Base-by-base conservation (phyloP, 208 protist species). In the Crithidia thermophila region DNA sequence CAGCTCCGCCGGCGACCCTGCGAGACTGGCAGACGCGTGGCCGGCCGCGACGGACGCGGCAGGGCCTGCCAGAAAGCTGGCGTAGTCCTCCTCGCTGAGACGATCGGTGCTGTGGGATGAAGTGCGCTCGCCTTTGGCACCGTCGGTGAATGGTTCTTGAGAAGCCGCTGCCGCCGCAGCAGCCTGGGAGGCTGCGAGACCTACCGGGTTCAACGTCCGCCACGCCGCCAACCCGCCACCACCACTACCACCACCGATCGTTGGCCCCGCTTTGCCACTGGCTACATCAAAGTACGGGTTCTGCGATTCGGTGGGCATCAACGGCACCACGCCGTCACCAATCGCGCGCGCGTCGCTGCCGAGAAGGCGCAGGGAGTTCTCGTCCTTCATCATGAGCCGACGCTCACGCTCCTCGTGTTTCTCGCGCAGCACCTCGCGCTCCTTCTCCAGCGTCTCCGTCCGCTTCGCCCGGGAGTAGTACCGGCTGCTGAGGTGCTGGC, bases 311-410 rank as follows among this genome's bases (percentile, higher is more conserved):
- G 40, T 6, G 16, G 52, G 34, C 46, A 83, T 77, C 7, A 87
- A 45, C 0, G 88, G 85, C 18, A 94, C 46, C 42, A 94, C 82
- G 50, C 88, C 88, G 33, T 94, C 82, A 1, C 78, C 84, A 5
- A 94, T 52, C 8, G 79, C 42, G 14, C 58, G 58, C 20, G 78
- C 75, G 40, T 85, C 79, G 27, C 64, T 33, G 18, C 84, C 83
- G 11, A 94, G 74, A 23, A 88, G 72, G 0, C 67, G 59, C 57
- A 80, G 61, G 7, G 88, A 85, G 55, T 91, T 94, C 27, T 67
- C 66, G 42, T 82, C 85, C 64, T 94, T 94, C 46, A 71, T 47
- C 52, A 79, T 67, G 11, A 91, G 81, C 18, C 88, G 79, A 28
- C 78, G 76, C 46, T 85, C 66, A 11, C 85, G 70, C 10, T 67